Conservation (phyloP, 2,329 filamentous ascomycete genomes). For the Ascochyta clinopodiicola region DNA sequence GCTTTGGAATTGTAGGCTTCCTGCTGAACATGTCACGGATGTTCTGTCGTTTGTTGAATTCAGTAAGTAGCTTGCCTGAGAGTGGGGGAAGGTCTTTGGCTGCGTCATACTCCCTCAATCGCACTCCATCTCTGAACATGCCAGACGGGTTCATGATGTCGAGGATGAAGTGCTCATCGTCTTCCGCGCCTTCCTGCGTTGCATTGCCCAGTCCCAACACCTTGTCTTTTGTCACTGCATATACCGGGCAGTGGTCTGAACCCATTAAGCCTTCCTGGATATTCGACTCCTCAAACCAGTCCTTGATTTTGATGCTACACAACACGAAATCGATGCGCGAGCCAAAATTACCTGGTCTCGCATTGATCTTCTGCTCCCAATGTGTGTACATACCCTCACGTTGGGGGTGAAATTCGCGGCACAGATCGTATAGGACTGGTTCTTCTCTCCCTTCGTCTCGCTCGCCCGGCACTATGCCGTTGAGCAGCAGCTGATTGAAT, state of each 20-base stretch:
- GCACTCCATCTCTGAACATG: slow-evolving; percentile 71
- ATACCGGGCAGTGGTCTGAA: slow-evolving; percentile 96
- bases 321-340: slow-evolving; percentile 93
- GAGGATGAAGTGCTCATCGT: slow-evolving; percentile 60
- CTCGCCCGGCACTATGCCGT: slow-evolving; percentile 70
- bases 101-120: slow-evolving; percentile 68
- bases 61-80: slow-evolving; percentile 83
- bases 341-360: slow-evolving; percentile 93
- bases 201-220: slow-evolving; percentile 54
- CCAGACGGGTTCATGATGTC: slow-evolving; percentile 81
- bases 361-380: slow-evolving; percentile 94
- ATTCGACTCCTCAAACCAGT: slow-evolving; percentile 80
- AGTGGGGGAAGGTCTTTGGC: slow-evolving; percentile 71
- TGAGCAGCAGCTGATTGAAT: slow-evolving; percentile 84
- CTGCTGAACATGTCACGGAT: slow-evolving; percentile 91
- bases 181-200: slow-evolving; percentile 17
- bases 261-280: slow-evolving; percentile 95
- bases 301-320: slow-evolving; percentile 77
- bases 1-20: slow-evolving; percentile 25
- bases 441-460: slow-evolving; percentile 73
- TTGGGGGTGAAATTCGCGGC: slow-evolving; percentile 78
- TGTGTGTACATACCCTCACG: slow-evolving; percentile 93
- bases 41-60: slow-evolving; percentile 82
- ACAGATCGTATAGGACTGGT: slow-evolving; percentile 82
- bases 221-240: slow-evolving; percentile 71